These are phyloP conservation scores for Nitzschia inconspicua DNA, from an alignment of 108 stramenopile species.

Conservation along the genomic window DNA sequence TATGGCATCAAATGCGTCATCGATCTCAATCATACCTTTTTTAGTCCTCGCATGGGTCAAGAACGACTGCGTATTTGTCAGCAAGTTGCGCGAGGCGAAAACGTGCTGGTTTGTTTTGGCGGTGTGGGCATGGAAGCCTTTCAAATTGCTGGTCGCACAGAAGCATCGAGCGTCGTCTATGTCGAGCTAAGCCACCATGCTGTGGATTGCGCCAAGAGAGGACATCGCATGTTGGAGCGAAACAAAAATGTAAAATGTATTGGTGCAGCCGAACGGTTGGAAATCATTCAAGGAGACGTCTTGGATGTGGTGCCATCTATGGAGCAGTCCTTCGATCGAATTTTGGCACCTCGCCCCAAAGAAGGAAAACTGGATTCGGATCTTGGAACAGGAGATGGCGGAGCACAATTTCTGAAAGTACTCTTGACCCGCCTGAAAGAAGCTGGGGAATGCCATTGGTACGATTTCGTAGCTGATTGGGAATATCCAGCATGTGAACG, in stretches of 20 bases:
- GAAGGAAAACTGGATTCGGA: constrained; percentile 80
- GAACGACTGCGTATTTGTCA: constrained; percentile 81
- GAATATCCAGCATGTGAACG: constrained; percentile 66
- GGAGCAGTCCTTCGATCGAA: constrained; percentile 54
- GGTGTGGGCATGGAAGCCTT: constrained; percentile 88
- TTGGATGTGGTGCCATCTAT: constrained; percentile 49
- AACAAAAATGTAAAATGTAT: constrained; percentile 72
- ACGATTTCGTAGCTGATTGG: constrained; percentile 81
- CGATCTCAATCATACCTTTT: constrained; percentile 80
- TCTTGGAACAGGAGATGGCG: constrained; percentile 70
- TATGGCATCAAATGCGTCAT: constrained; percentile 85
- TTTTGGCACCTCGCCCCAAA: constrained; percentile 83
- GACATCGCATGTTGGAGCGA: constrained; percentile 62
- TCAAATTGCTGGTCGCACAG: constrained; percentile 76
- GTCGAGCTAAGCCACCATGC: constrained; percentile 80
- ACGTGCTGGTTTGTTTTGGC: constrained; percentile 75
- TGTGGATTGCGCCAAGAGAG: constrained; percentile 55
- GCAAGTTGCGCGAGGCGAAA: constrained; percentile 79
- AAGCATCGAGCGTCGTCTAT: constrained; percentile 57
- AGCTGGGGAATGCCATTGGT: constrained; percentile 82
- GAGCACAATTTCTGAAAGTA: constrained; percentile 48
- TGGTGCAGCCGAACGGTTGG: constrained; percentile 69
- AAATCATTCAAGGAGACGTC: constrained; percentile 77
- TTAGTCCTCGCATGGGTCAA: constrained; percentile 79
- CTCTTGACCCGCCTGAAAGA: constrained; percentile 68